Evolutionary conservation across 768 basidiomycete species (phyloP).

Genomic region (Sistotremastrum suecicum): DNA sequence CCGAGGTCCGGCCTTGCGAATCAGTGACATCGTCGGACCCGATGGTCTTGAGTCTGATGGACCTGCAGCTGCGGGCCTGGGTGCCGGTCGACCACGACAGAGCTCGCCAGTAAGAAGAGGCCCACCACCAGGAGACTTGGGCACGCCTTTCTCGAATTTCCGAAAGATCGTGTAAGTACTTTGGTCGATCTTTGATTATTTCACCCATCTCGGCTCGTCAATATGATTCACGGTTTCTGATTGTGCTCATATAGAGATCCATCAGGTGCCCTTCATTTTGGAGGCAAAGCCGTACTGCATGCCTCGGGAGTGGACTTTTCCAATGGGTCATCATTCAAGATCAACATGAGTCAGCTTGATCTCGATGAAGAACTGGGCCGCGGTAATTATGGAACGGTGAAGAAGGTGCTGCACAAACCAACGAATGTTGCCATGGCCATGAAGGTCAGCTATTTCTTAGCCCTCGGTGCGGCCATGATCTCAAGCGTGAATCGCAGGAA

Average conservation of each 20-base stretch:
- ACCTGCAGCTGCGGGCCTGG: constrained; percentile 53
- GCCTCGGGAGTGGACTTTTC: constrained; percentile 82
- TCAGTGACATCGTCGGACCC: constrained; percentile 43
- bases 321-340: constrained; percentile 78
- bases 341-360: constrained; percentile 89
- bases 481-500: constrained; percentile 42
- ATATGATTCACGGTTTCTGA: constrained; percentile 4
- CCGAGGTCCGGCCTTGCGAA: constrained; percentile 40
- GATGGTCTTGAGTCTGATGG: constrained; percentile 32
- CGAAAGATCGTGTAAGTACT: constrained; percentile 77
- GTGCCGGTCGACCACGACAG: constrained; percentile 43
- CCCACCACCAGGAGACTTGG: constrained; percentile 25
- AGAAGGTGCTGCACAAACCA: constrained; percentile 86
- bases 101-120: constrained; percentile 15
- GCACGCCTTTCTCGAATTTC: constrained; percentile 84
- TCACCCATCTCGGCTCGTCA: constrained; percentile 3
- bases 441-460: constrained; percentile 50
- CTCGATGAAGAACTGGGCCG: constrained; percentile 88
- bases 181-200: constrained; percentile 1
- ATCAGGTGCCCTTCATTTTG: constrained; percentile 89
- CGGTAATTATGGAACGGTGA: constrained; percentile 96
- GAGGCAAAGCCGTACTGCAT: constrained; percentile 84
- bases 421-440: constrained; percentile 97
- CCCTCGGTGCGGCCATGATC: not conserved
- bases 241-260: constrained; percentile 52